A percentile compares a stretch with the other conserved stretches of the same genome.
Conservation (phyloP, 345 rosid species). For the thale cress (Arabidopsis thaliana) region TAIR10.1 NC_003076.8:22335501-22336000, state of each 20-base stretch:
- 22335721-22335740: slow-evolving; percentile 11
- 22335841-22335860: slow-evolving; percentile 29
- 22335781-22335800: background rate
- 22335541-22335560: too few species aligned
- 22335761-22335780: slow-evolving; percentile 1
- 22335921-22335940: background rate
- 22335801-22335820: slow-evolving; percentile 8
- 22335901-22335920: background rate
- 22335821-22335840: slow-evolving; percentile 25
- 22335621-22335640: background rate
- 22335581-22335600: background rate
- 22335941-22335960: background rate
- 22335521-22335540: too few species aligned
- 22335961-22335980: background rate
- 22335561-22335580: too few species aligned
- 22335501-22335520: too few species aligned
- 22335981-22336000: background rate
- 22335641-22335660: background rate
- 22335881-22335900: background rate
- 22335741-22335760: slow-evolving; percentile 25
- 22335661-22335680: background rate
- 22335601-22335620: background rate
- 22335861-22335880: too few species aligned
- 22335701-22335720: slow-evolving; percentile 11
- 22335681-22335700: background rate